These are phyloP conservation scores for Durio zibethinus DNA, from an alignment of 345 rosid genomes.

Conservation along the genomic window DNA sequence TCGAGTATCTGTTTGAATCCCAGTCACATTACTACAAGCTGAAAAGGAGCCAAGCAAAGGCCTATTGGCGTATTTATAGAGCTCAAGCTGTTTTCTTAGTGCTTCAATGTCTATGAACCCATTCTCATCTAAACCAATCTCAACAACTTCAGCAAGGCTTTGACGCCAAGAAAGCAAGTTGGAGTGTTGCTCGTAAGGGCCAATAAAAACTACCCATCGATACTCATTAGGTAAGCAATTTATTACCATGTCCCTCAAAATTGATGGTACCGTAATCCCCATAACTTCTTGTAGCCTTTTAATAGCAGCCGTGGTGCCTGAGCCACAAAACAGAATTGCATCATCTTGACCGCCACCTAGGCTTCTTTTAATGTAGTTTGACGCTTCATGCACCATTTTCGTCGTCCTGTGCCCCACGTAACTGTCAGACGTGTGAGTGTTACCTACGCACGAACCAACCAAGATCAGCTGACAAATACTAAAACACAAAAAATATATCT, in stretches of 20 bases:
- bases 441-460: slow-evolving; percentile 33
- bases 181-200: slow-evolving; percentile 70
- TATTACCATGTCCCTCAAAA: slow-evolving; percentile 30
- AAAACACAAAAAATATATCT: too few relatives aligned
- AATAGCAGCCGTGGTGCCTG: slow-evolving; percentile 53
- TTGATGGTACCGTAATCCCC: slow-evolving; percentile 51
- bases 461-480: not conserved
- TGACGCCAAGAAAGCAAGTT: slow-evolving; percentile 66
- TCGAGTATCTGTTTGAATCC: slow-evolving; percentile 42
- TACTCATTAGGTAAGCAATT: slow-evolving; percentile 33
- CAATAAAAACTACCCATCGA: slow-evolving; percentile 58
- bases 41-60: slow-evolving; percentile 60
- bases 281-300: slow-evolving; percentile 60
- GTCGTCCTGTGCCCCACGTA: slow-evolving; percentile 52
- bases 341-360: slow-evolving; percentile 45
- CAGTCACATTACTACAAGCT: slow-evolving; percentile 63
- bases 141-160: slow-evolving; percentile 54
- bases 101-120: slow-evolving; percentile 36
- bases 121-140: slow-evolving; percentile 38
- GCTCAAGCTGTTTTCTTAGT: slow-evolving; percentile 28
- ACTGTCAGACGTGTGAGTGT: slow-evolving; percentile 55
- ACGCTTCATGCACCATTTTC: slow-evolving; percentile 44
- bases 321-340: slow-evolving; percentile 53
- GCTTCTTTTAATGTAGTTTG: slow-evolving; percentile 43
- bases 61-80: slow-evolving; percentile 23